A percentile compares a stretch with the other conserved stretches of the same genome.
Conservation (phyloP, 768 basidiomycete species). For the Russula dissimulans region DNA sequence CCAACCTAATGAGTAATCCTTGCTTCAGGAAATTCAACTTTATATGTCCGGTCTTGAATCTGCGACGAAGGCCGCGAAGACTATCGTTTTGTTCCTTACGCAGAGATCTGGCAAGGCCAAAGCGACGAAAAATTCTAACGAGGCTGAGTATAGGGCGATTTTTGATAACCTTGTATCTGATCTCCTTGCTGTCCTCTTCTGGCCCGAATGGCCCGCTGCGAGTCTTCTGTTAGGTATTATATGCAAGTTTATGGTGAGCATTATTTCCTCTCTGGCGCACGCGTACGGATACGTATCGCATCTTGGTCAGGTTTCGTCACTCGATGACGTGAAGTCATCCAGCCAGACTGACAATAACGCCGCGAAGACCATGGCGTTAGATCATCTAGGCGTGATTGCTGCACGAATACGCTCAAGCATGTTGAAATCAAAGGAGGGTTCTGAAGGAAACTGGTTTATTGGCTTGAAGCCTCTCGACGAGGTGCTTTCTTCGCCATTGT, state of each 20-base stretch:
- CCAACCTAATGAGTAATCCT: background rate
- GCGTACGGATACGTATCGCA: background rate
- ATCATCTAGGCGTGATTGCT: slow-evolving; percentile 90
- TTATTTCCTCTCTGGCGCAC: background rate
- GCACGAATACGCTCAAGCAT: slow-evolving; percentile 61
- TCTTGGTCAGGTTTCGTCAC: slow-evolving; percentile 54
- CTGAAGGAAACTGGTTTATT: slow-evolving; percentile 28
- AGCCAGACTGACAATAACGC: slow-evolving; percentile 67
- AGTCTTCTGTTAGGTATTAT: slow-evolving; percentile 70
- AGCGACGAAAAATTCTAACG: slow-evolving; percentile 81
- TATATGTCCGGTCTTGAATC: slow-evolving; percentile 70
- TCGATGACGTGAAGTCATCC: slow-evolving; percentile 73
- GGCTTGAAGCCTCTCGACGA: slow-evolving; percentile 59
- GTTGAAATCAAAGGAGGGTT: slow-evolving; percentile 31
- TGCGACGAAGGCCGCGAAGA: slow-evolving; percentile 76
- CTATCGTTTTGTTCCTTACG: slow-evolving; percentile 41
- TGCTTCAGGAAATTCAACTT: slow-evolving; percentile 48
- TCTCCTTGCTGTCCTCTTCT: slow-evolving; percentile 76
- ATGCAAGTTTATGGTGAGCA: slow-evolving; percentile 73
- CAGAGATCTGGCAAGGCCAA: slow-evolving; percentile 76
- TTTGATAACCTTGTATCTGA: slow-evolving; percentile 89
- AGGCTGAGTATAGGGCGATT: slow-evolving; percentile 87
- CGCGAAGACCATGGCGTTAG: slow-evolving; percentile 80
- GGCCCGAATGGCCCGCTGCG: slow-evolving; percentile 98
- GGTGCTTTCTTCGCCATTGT: slow-evolving; percentile 31